phyloP scores from a whole-genome alignment of 2,329 filamentous ascomycete species.

The Gnomoniopsis smithogilvyi region DNA sequence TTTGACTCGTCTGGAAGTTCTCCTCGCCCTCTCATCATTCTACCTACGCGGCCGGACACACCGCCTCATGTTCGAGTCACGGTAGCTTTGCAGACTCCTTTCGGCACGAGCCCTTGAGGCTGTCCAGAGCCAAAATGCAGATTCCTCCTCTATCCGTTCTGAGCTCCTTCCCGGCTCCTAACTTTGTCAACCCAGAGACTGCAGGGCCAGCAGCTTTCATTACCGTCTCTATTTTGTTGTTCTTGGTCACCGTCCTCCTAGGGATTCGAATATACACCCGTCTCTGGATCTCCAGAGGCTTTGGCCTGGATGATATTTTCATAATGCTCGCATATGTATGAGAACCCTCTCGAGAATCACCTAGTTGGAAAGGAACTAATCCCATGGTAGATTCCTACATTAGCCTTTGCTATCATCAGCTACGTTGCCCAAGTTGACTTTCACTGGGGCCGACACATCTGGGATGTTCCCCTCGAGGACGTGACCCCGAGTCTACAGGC shows the following conservation, averaged over 20 bases:
- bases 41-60: not conserved
- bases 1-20: not conserved
- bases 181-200: constrained; percentile 30
- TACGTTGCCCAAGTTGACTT: constrained; percentile 25
- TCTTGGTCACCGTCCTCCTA: constrained; percentile 28
- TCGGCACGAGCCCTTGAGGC: not conserved
- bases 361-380: not conserved
- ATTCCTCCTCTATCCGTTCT: constrained; percentile 23
- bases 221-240: constrained; percentile 25
- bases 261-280: constrained; percentile 34
- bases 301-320: constrained; percentile 34
- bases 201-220: constrained; percentile 28
- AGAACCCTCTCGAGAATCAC: constrained; percentile 1
- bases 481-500: constrained; percentile 25
- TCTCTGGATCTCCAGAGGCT: constrained; percentile 29
- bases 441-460: constrained; percentile 31
- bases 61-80: not conserved
- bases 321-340: constrained; percentile 34
- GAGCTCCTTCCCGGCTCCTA: constrained; percentile 28
- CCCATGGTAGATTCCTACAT: constrained; percentile 26
- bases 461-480: constrained; percentile 27
- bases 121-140: constrained; percentile 21
- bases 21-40: not conserved
- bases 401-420: constrained; percentile 28
- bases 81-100: not conserved